These are phyloP conservation scores for Seiridium cupressi DNA, from an alignment of 2,329 filamentous ascomycete genomes.

Conservation along the genomic window DNA sequence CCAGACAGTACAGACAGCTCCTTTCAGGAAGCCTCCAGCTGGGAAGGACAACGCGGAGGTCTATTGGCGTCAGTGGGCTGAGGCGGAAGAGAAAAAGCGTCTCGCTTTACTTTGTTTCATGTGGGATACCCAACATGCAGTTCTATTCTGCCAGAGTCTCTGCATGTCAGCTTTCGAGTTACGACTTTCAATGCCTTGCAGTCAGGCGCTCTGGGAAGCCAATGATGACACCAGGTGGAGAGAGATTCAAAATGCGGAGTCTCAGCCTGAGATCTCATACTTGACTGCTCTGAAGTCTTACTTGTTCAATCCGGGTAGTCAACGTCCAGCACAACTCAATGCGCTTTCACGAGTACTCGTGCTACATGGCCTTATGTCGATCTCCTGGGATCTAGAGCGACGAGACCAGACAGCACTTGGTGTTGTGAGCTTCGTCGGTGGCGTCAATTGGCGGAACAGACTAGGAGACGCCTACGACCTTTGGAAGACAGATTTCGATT, in stretches of 20 bases:
- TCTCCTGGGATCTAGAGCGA: slow-evolving; percentile 60
- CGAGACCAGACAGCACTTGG: slow-evolving; percentile 61
- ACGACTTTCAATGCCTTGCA: slow-evolving; percentile 53
- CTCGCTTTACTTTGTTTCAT: slow-evolving; percentile 61
- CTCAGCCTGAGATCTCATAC: slow-evolving; percentile 35
- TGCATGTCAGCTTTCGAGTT: slow-evolving; percentile 67
- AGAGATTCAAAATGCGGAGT: slow-evolving; percentile 33
- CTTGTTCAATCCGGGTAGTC: slow-evolving; percentile 39
- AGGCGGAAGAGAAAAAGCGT: slow-evolving; percentile 58
- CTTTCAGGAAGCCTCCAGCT: slow-evolving; percentile 21
- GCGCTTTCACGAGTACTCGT: slow-evolving; percentile 51
- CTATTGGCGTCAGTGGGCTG: slow-evolving; percentile 52
- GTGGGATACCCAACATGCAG: slow-evolving; percentile 65
- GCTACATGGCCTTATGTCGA: slow-evolving; percentile 61
- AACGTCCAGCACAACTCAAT: slow-evolving; percentile 41
- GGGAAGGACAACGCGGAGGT: slow-evolving; percentile 37
- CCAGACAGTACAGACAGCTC: slow-evolving; percentile 28
- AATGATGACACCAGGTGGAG: slow-evolving; percentile 50
- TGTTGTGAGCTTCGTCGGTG: slow-evolving; percentile 23
- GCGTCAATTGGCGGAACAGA: slow-evolving; percentile 44
- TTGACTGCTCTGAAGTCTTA: slow-evolving; percentile 55
- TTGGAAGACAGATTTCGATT: slow-evolving; percentile 59
- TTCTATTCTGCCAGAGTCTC: slow-evolving; percentile 63
- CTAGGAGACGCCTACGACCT: slow-evolving; percentile 52
- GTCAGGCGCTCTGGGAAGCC: slow-evolving; percentile 56